Base-by-base conservation (phyloP, 257 asterid genomes). In the Jacaranda mimosifolia region DNA sequence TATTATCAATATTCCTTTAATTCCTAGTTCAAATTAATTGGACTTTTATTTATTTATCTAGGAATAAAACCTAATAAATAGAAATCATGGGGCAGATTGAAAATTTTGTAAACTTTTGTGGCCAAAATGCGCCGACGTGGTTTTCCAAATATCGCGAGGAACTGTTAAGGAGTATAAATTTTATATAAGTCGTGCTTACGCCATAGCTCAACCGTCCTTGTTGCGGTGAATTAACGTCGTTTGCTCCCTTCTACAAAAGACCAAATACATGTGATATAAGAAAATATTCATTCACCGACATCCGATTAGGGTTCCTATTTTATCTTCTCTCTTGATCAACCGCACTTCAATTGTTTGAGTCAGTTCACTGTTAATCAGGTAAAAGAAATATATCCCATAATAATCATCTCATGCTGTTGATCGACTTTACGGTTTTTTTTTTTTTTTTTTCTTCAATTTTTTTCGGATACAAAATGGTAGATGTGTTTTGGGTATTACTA, bases 351-450 rank as follows among this genome's bases (percentile, higher is more conserved):
- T 52, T 56, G 70, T 15, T 21, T 64, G 26, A 17, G 60, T 46
- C 48, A 36, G 40, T 69, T 74, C 76, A 52, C 66, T 40, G 40
- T 77, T 56, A 8, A 45, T 74, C 81, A 78, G 87, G 87, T 84
- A 84, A 68, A 19, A 55, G 18, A 6, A 46, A 40, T 49, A 5
- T 14, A 12, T 68, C 17, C 3, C 6, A 19, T 71, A 5, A 32
- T 17, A 17, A 56, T 65, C 39, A 52, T 18, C 59, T 11, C 57
- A 8, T 64, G 56, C 66, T 65, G 66, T 57, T 73, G 26, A 14
- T 63, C 71, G 55, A 53, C 2, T 51, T 72, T 42, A 42, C 49
- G 75, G 15, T 46, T 55, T 35, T 32, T 39, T 3, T 14, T 48
- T 48, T 0, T 48, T 26, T 26, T 26, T 5, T 42, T 7, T 7